Evolutionary conservation across 345 rosid genomes (phyloP).

Genomic region (Zanthoxylum bungeanum): DNA sequence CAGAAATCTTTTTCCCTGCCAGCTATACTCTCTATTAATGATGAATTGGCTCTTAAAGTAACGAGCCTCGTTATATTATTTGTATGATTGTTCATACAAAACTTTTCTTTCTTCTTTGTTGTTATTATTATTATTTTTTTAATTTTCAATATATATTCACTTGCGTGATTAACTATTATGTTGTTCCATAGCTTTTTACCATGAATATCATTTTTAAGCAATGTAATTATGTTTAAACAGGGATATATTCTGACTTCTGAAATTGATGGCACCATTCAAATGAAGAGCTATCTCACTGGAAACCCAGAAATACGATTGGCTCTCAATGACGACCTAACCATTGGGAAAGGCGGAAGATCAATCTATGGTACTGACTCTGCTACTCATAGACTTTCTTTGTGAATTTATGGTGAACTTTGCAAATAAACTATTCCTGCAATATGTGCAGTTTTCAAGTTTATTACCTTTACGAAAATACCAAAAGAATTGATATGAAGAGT

Average conservation of each 20-base stretch:
- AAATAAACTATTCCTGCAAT: constrained; percentile 8
- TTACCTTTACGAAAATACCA: not conserved
- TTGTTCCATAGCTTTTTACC: not conserved
- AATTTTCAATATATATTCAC: not conserved
- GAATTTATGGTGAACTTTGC: not conserved
- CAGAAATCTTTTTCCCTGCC: not conserved
- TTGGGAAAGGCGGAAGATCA: constrained; percentile 81
- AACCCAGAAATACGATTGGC: constrained; percentile 97
- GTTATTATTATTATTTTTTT: not conserved
- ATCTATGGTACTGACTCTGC: constrained; percentile 60
- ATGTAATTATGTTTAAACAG: constrained; percentile 34
- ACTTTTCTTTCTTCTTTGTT: not conserved
- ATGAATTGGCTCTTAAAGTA: not conserved
- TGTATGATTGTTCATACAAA: not conserved
- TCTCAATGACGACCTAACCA: constrained; percentile 86
- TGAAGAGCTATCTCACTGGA: constrained; percentile 97
- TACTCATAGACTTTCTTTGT: constrained; percentile 7
- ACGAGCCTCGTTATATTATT: not conserved
- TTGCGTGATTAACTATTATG: not conserved
- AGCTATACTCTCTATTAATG: not conserved
- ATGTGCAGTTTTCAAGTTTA: constrained; percentile 1
- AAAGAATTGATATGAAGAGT: not conserved
- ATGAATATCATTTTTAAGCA: not conserved
- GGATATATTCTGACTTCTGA: constrained; percentile 98
- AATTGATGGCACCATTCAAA: constrained; percentile 99